Evolutionary conservation across 768 basidiomycete species (phyloP).

Genomic region (Rhodosporidiobolus sp.): DNA sequence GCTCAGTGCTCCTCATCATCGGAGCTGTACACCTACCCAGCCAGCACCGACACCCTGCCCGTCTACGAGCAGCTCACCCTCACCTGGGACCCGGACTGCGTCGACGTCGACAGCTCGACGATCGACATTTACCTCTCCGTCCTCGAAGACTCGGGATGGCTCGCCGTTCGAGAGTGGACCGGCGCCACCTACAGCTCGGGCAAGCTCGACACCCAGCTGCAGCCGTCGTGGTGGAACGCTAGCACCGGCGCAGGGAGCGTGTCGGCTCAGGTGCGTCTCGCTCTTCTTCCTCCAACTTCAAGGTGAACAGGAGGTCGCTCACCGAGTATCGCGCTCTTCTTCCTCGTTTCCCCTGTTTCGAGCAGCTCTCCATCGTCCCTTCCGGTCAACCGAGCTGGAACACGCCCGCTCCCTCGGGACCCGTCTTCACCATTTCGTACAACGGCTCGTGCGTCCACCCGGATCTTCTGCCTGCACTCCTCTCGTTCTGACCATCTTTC

Average conservation of each 20-base stretch:
- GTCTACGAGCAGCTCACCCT: conserved; percentile 31
- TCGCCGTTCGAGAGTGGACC: conserved; percentile 33
- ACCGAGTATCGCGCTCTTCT: neutral
- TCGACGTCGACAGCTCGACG: neutral
- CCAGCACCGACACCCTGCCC: conserved; percentile 4
- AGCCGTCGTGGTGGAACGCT: conserved; percentile 38
- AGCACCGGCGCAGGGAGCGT: conserved; percentile 31
- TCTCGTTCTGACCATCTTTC: neutral
- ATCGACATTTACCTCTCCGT: conserved; percentile 38
- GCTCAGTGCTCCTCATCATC: conserved; percentile 6
- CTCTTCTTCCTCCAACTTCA: neutral
- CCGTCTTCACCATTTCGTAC: conserved; percentile 36
- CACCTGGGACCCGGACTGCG: conserved; percentile 30
- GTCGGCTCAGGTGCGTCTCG: conserved; percentile 27
- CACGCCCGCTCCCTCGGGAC: conserved; percentile 28
- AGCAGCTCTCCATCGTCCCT: conserved; percentile 29
- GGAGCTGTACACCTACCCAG: conserved; percentile 21
- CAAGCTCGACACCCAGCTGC: conserved; percentile 27
- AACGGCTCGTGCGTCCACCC: conserved; percentile 28
- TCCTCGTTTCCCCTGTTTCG: neutral
- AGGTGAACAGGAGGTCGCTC: too few species aligned
- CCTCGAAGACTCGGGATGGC: neutral
- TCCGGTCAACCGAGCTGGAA: conserved; percentile 36
- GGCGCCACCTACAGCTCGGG: conserved; percentile 21
- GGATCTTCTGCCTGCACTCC: neutral